Evolutionary conservation across 352 stramenopile genomes (phyloP), one percentile per base, ranked within the genome.

Genomic region (Phytopythium mirpurense): DNA sequence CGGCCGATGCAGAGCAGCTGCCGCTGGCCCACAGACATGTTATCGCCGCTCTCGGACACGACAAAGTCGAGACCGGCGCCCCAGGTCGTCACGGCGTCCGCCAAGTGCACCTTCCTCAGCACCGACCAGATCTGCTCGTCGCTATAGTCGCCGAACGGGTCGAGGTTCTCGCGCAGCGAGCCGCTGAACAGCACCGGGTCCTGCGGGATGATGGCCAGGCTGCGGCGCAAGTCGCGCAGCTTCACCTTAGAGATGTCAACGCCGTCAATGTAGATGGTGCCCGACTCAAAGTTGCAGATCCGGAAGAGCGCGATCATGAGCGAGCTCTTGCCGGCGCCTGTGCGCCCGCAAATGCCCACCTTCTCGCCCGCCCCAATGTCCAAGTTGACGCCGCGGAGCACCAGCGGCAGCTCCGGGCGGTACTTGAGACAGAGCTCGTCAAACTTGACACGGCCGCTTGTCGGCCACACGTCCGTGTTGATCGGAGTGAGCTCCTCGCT

Each of bases 1-100:
- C 96, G 79, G 8, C 91, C 95, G 57, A 99, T 98, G 43, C 93
- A 98, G 7, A 99, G 53, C 18, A 98, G 71, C 63, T 98, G 90
- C n/a, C 92, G 60, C 63, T 98, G 88, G n/a, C 96, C 96, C 43
- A 98, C 89, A 36, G 82, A 97, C 44, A 98, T 87, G 68, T 98
- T 98, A 19, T 93, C 86, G 1, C 96, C 96, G 35, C 85, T 83
- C 62, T 98, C 93, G 0, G 85, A 67, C 3, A 98, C 83, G 23
- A 83, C 56, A 40, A 92, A 83, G 52, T 96, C 84, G 8, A 98
- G 74, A 7, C 78, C 79, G 31, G 56, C 51, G 0, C 63, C 59
- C 66, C 59, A 70, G 70, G 31, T 85, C 73, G 62, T 96, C 69
- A 73, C 55, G 5, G 31, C 91, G 31, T 89, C 55, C 70, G 56